phyloP scores from a whole-genome alignment of 176 grass and related monocot species.

The Triticum timopheevii region DNA sequence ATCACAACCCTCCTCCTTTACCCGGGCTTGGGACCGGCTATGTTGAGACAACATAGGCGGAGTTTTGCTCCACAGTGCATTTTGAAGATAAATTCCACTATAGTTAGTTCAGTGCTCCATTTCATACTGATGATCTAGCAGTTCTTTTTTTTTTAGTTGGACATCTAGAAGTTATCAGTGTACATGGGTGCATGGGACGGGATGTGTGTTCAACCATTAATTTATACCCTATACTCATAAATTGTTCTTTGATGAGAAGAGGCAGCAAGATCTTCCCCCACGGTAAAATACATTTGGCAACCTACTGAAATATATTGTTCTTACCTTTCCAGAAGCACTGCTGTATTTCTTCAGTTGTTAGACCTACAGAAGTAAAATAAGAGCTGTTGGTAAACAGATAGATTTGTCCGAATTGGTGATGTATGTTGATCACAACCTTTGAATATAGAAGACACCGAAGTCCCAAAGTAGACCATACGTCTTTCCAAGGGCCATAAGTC shows the following conservation, averaged over 20 bases:
- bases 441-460: constrained; percentile 80
- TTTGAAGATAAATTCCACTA: not conserved
- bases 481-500: constrained; percentile 78
- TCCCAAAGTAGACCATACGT: constrained; percentile 83
- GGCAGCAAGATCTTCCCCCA: not conserved
- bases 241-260: not conserved
- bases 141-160: no score
- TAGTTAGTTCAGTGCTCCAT: not conserved
- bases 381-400: constrained; percentile 26
- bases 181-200: not conserved
- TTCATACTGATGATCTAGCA: not conserved
- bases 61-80: not conserved
- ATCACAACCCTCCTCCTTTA: no score
- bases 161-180: not conserved
- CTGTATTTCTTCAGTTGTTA: constrained; percentile 87
- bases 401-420: constrained; percentile 21
- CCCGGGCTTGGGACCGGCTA: no score
- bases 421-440: constrained; percentile 47
- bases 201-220: not conserved
- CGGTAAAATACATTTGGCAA: not conserved
- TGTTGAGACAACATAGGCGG: no score
- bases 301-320: constrained; percentile 11
- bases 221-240: constrained; percentile 4
- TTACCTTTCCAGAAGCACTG: constrained; percentile 98
- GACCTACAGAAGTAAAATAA: constrained; percentile 57